Conservation (phyloP, 140 eudicot genomes). For the Stevia rebaudiana region DNA sequence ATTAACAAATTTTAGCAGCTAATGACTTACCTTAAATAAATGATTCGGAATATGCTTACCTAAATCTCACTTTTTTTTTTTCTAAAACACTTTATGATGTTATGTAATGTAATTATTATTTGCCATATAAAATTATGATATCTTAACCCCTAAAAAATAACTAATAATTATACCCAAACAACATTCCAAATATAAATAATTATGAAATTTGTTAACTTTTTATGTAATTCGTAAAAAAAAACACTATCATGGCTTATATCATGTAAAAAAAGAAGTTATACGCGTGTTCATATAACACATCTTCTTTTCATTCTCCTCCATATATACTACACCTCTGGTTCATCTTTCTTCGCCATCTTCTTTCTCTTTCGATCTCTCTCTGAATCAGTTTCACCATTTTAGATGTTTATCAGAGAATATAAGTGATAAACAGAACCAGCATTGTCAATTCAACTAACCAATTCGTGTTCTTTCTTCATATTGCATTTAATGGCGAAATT, state of each 20-base stretch:
- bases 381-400: not conserved
- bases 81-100: too few relatives aligned
- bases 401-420: conserved; percentile 35
- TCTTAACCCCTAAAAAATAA: not conserved
- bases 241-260: not conserved
- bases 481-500: conserved; percentile 24
- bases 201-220: not conserved
- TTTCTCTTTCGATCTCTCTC: not conserved
- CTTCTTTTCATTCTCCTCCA: conserved; percentile 30
- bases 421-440: conserved; percentile 45
- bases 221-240: not conserved
- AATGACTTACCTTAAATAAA: too few relatives aligned
- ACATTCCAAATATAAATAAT: not conserved
- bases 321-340: conserved; percentile 32
- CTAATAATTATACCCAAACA: not conserved
- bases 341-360: conserved; percentile 37
- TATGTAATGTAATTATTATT: too few relatives aligned
- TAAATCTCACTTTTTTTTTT: too few relatives aligned
- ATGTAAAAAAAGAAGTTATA: conserved; percentile 16
- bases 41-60: too few relatives aligned
- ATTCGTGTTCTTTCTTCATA: not conserved
- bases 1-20: too few relatives aligned
- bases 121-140: not conserved
- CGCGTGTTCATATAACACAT: conserved; percentile 37
- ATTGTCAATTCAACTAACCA: conserved; percentile 29